Conservation (phyloP, 768 basidiomycete species). For the Collybiopsis luxurians region DNA sequence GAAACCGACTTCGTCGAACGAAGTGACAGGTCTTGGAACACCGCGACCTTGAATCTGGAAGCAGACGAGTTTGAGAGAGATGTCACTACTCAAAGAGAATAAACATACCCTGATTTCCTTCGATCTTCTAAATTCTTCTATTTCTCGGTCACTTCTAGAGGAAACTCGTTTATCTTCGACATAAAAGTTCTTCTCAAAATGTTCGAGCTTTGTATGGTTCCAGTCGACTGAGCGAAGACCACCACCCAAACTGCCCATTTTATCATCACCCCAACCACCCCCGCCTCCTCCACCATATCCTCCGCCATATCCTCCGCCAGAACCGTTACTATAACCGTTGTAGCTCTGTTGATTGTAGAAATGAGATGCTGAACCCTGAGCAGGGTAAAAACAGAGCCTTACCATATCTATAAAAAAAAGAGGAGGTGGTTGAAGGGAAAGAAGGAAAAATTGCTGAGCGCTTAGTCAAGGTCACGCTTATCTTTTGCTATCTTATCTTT, state of each 20-base stretch:
- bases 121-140: slow-evolving; percentile 78
- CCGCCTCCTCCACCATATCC: slow-evolving; percentile 10
- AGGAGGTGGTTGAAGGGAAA: not conserved
- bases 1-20: slow-evolving; percentile 94
- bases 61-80: slow-evolving; percentile 1
- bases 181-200: slow-evolving; percentile 98
- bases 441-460: not conserved
- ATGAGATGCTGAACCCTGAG: not conserved
- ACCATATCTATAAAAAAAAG: slow-evolving; percentile 7
- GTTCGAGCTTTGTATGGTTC: slow-evolving; percentile 66
- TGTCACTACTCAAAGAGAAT: not conserved
- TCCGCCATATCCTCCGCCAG: slow-evolving; percentile 2
- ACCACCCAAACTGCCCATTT: slow-evolving; percentile 82
- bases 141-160: slow-evolving; percentile 74
- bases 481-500: not conserved
- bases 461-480: too few species aligned
- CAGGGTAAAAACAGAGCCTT: not conserved
- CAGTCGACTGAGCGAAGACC: slow-evolving; percentile 86
- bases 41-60: slow-evolving; percentile 79
- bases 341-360: not conserved
- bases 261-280: slow-evolving; percentile 50
- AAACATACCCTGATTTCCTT: slow-evolving; percentile 84
- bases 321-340: not conserved
- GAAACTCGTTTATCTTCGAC: slow-evolving; percentile 86
- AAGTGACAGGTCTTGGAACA: slow-evolving; percentile 86